Evolutionary conservation across 2,329 filamentous ascomycete genomes (phyloP).

Genomic region (Helotiales sp.): DNA sequence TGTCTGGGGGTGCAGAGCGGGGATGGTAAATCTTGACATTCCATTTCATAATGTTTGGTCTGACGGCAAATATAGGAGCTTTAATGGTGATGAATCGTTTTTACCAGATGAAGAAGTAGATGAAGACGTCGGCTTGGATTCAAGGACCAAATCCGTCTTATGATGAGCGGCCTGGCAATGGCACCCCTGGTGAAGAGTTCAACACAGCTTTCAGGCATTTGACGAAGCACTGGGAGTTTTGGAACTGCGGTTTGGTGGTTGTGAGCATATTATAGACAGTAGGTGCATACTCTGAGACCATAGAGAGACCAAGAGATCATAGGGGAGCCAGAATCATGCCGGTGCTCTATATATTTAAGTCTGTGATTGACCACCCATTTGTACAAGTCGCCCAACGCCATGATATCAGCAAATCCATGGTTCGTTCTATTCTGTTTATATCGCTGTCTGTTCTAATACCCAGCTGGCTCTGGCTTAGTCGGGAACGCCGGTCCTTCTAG

Average conservation of each 20-base stretch:
- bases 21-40: constrained; percentile 67
- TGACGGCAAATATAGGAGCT: constrained; percentile 41
- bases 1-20: constrained; percentile 78
- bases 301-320: too few species aligned
- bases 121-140: constrained; percentile 11
- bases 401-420: not conserved
- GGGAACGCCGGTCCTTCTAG: constrained; percentile 44
- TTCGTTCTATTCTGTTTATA: not conserved
- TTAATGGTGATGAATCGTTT: constrained; percentile 59
- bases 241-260: not conserved
- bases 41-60: not conserved
- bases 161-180: too few species aligned
- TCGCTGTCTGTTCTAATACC: constrained; percentile 27
- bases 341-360: not conserved
- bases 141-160: constrained; percentile 25
- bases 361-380: not conserved
- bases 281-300: too few species aligned
- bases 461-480: constrained; percentile 32
- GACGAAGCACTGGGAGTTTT: too few species aligned
- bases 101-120: not conserved
- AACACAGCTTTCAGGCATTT: too few species aligned
- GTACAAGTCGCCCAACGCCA: not conserved
- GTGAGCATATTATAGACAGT: not conserved
- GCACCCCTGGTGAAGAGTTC: too few species aligned
- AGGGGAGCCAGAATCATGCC: not conserved